These are phyloP conservation scores for Sporothrix curviconia DNA, from an alignment of 2,329 filamentous ascomycete species.

Conservation along the genomic window DNA sequence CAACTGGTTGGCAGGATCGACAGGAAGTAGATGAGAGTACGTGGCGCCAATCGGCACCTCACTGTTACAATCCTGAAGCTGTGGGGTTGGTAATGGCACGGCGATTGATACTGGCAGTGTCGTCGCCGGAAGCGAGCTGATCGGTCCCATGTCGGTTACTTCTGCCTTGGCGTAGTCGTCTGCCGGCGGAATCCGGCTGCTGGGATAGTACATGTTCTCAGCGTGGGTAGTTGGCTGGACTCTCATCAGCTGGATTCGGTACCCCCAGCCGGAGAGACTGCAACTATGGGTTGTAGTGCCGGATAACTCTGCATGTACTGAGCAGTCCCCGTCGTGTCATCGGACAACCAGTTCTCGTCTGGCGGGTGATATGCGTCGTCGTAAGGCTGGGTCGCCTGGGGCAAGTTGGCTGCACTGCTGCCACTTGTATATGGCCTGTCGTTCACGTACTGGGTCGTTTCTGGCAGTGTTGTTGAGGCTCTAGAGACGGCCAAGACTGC, in stretches of 20 bases:
- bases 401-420: conserved; percentile 19
- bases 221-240: conserved; percentile 26
- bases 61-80: neutral
- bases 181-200: neutral
- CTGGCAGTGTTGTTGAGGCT: conserved; percentile 16
- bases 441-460: conserved; percentile 23
- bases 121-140: neutral
- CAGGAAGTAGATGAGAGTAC: neutral
- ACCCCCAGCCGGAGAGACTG: conserved; percentile 13
- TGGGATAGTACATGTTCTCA: conserved; percentile 37
- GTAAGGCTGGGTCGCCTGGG: conserved; percentile 18
- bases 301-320: conserved; percentile 32
- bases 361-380: conserved; percentile 24
- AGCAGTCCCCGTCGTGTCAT: conserved; percentile 24
- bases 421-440: conserved; percentile 27
- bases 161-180: neutral
- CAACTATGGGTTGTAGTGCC: conserved; percentile 29
- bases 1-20: neutral
- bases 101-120: neutral
- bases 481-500: conserved; percentile 19
- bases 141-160: neutral
- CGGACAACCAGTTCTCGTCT: conserved; percentile 25
- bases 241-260: conserved; percentile 1
- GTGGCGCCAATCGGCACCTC: neutral
- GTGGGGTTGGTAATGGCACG: no score